phyloP scores from a whole-genome alignment of 352 stramenopile genomes.

The Aphanomyces stellatus region DNA sequence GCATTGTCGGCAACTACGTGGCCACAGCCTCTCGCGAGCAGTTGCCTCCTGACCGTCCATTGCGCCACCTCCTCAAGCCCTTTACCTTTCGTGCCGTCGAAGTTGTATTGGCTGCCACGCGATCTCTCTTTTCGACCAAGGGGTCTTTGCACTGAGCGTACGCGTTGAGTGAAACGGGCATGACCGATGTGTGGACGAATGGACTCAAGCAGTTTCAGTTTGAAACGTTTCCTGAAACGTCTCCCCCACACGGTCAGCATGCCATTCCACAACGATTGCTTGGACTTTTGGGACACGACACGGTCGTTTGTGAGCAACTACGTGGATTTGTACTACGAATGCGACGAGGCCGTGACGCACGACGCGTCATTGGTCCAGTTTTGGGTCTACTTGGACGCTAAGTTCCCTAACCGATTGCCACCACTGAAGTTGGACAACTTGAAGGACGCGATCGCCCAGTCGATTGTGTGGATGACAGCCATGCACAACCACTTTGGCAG shows the following conservation, averaged over 20 bases:
- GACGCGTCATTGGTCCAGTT: not conserved
- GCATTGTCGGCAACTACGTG: slow-evolving; percentile 3
- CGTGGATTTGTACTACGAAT: slow-evolving; percentile 9
- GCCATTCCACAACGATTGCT: slow-evolving; percentile 9
- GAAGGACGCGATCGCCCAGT: not conserved
- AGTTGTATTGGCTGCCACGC: not conserved
- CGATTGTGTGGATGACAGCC: not conserved
- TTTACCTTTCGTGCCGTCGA: slow-evolving; percentile 10
- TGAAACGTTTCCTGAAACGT: slow-evolving; percentile 4
- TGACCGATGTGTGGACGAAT: slow-evolving; percentile 3
- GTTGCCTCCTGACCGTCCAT: not conserved
- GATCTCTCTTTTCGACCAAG: slow-evolving; percentile 12
- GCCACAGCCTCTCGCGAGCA: slow-evolving; percentile 4
- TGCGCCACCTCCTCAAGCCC: slow-evolving; percentile 15
- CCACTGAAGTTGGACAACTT: not conserved
- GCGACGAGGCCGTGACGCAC: not conserved
- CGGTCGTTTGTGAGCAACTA: slow-evolving; percentile 1
- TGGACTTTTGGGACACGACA: slow-evolving; percentile 7
- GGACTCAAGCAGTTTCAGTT: slow-evolving; percentile 1
- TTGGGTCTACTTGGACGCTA: not conserved
- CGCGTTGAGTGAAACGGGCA: not conserved
- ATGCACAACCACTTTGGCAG: not conserved
- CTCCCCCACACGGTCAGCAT: not conserved
- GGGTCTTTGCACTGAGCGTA: slow-evolving; percentile 1
- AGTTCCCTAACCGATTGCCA: not conserved